Evolutionary conservation across 2,329 filamentous ascomycete genomes (phyloP).

Genomic region (Pseudocercospora eumusae): DNA sequence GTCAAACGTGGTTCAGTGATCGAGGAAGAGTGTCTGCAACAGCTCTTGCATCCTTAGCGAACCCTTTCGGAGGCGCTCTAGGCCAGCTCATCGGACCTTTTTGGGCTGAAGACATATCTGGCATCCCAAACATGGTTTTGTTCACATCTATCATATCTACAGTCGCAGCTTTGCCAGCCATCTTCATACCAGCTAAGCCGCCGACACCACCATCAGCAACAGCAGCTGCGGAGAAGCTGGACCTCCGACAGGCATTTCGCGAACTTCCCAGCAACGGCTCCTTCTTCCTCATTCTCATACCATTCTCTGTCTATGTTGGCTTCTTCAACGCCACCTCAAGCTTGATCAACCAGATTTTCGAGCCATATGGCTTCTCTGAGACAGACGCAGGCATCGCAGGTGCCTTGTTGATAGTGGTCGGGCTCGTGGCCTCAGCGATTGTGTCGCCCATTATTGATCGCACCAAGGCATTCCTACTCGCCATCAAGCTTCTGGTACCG

Average conservation of each 20-base stretch:
- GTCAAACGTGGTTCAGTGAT: slow-evolving; percentile 91
- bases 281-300: slow-evolving; percentile 76
- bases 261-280: slow-evolving; percentile 59
- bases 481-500: slow-evolving; percentile 73
- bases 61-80: slow-evolving; percentile 84
- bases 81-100: slow-evolving; percentile 84
- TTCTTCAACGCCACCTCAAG: slow-evolving; percentile 92
- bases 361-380: slow-evolving; percentile 81
- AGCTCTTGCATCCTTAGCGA: slow-evolving; percentile 79
- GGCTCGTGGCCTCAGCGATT: slow-evolving; percentile 74
- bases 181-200: slow-evolving; percentile 76
- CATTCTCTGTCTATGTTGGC: slow-evolving; percentile 83
- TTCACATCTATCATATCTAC: slow-evolving; percentile 50
- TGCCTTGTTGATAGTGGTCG: slow-evolving; percentile 84
- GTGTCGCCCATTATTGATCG: slow-evolving; percentile 80
- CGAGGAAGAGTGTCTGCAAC: slow-evolving; percentile 82
- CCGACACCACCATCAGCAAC: slow-evolving; percentile 76
- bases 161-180: slow-evolving; percentile 68
- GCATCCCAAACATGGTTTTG: slow-evolving; percentile 79
- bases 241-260: slow-evolving; percentile 58
- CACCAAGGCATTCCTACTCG: slow-evolving; percentile 73
- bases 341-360: slow-evolving; percentile 84
- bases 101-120: slow-evolving; percentile 63
- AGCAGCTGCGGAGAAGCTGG: slow-evolving; percentile 54
- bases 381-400: slow-evolving; percentile 87